phyloP scores from a whole-genome alignment of 2,329 filamentous ascomycete species.

The Lasiodiplodia hormozganensis region DNA sequence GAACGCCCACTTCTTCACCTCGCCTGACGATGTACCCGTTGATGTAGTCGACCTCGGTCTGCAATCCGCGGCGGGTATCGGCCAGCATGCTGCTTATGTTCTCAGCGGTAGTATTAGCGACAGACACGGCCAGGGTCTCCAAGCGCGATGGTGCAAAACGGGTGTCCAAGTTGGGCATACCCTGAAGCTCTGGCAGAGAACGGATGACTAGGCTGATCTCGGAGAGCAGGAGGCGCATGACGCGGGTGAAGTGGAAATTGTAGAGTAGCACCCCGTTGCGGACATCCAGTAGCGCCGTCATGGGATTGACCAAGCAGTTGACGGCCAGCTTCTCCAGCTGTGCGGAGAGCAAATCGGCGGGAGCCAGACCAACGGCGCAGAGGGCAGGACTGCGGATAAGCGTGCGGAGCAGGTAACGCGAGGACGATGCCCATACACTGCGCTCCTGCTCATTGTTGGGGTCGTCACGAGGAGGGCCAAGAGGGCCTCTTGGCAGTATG shows the following conservation, averaged over 20 bases:
- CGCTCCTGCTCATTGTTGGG: slow-evolving; percentile 30
- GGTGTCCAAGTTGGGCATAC: slow-evolving; percentile 64
- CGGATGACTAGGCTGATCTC: slow-evolving; percentile 78
- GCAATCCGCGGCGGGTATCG: slow-evolving; percentile 65
- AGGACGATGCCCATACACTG: slow-evolving; percentile 49
- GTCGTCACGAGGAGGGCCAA: not conserved
- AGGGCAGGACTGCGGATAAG: slow-evolving; percentile 69
- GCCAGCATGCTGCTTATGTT: slow-evolving; percentile 72
- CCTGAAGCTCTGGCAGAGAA: slow-evolving; percentile 74
- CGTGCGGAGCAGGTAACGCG: slow-evolving; percentile 69
- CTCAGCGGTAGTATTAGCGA: slow-evolving; percentile 61
- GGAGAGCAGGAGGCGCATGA: slow-evolving; percentile 73
- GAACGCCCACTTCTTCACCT: slow-evolving; percentile 75
- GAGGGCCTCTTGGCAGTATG: slow-evolving; percentile 44
- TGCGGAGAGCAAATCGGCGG: slow-evolving; percentile 68
- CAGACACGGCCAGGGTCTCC: slow-evolving; percentile 63
- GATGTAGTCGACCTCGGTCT: slow-evolving; percentile 81
- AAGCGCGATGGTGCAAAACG: slow-evolving; percentile 68
- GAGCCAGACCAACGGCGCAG: slow-evolving; percentile 63
- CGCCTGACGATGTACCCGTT: slow-evolving; percentile 86
- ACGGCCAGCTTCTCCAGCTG: slow-evolving; percentile 83
- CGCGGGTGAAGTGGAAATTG: slow-evolving; percentile 69
- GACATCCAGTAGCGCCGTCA: slow-evolving; percentile 80
- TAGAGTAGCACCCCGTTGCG: slow-evolving; percentile 74
- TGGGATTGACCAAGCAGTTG: slow-evolving; percentile 77